Percentiles rank a stretch among this genome's conserved stretches.
Conservation (phyloP, 352 stramenopile species). For the Aphanomyces invadans region DNA sequence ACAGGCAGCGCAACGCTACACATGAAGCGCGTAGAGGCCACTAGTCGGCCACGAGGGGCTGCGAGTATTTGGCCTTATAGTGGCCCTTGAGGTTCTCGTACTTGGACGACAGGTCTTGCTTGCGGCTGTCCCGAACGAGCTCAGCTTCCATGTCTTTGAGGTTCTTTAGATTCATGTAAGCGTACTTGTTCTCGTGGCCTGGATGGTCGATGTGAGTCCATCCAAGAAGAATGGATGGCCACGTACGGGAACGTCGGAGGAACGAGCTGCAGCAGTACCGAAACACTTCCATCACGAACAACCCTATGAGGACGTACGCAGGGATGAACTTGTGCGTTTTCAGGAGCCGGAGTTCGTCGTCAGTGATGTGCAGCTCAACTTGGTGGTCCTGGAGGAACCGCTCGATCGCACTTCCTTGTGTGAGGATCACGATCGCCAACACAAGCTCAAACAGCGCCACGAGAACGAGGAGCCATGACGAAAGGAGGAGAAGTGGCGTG, state of each 20-base stretch:
- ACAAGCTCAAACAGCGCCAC: conserved; percentile 51
- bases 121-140: conserved; percentile 53
- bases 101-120: conserved; percentile 67
- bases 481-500: conserved; percentile 43
- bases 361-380: conserved; percentile 53
- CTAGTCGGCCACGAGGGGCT: no score
- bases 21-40: no score
- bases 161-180: conserved; percentile 46
- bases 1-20: no score
- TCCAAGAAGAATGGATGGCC: conserved; percentile 22
- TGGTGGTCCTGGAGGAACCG: conserved; percentile 55
- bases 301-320: conserved; percentile 47
- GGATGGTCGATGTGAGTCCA: neutral
- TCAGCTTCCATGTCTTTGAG: conserved; percentile 62
- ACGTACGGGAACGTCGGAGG: conserved; percentile 36
- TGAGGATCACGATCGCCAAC: conserved; percentile 60
- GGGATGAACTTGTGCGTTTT: conserved; percentile 62
- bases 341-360: conserved; percentile 46
- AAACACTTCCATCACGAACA: conserved; percentile 62
- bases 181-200: conserved; percentile 36
- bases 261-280: conserved; percentile 63
- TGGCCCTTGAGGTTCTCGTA: conserved; percentile 64
- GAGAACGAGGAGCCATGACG: conserved; percentile 52
- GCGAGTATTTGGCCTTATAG: conserved; percentile 67
- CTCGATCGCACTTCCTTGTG: conserved; percentile 50